Evolutionary conservation across 108 stramenopile genomes (phyloP).

Genomic region (Skeletonema costatum): DNA sequence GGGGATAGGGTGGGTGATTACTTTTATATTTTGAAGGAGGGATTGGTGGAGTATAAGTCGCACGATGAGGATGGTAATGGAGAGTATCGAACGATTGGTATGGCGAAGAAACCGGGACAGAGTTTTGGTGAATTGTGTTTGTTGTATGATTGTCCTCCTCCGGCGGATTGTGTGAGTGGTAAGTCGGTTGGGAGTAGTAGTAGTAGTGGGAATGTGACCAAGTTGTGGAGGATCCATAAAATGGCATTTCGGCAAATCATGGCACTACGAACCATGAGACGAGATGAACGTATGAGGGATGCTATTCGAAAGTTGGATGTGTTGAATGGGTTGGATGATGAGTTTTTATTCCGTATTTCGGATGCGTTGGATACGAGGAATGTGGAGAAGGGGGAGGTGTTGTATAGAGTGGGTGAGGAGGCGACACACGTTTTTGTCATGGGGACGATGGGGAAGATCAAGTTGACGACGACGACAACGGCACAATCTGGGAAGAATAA

Average conservation of each 20-base stretch:
- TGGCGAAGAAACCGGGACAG: slow-evolving; percentile 33
- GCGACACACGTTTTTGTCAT: slow-evolving; percentile 76
- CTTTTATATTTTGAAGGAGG: slow-evolving; percentile 68
- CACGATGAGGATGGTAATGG: slow-evolving; percentile 2
- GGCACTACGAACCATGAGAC: slow-evolving; percentile 56
- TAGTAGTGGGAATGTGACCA: slow-evolving; percentile 7
- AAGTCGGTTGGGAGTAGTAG: not conserved
- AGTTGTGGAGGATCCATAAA: slow-evolving; percentile 77
- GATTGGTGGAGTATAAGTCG: slow-evolving; percentile 43
- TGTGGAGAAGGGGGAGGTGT: slow-evolving; percentile 59
- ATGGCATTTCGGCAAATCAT: slow-evolving; percentile 78
- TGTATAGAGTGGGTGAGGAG: slow-evolving; percentile 62
- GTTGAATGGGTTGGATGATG: slow-evolving; percentile 60
- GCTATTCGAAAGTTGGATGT: slow-evolving; percentile 51
- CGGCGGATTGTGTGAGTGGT: slow-evolving; percentile 58
- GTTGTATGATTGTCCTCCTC: slow-evolving; percentile 79
- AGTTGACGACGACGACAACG: slow-evolving; percentile 44
- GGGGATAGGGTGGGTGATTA: slow-evolving; percentile 63
- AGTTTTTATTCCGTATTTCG: slow-evolving; percentile 57
- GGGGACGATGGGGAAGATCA: slow-evolving; percentile 71
- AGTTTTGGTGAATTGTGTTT: slow-evolving; percentile 80
- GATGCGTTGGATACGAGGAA: slow-evolving; percentile 56
- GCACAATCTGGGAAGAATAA: not conserved
- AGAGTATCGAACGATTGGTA: slow-evolving; percentile 18
- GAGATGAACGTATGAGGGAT: slow-evolving; percentile 74